Conservation (phyloP, 1,284 basidiomycete genomes). For the Pseudozyma thailandica region DNA sequence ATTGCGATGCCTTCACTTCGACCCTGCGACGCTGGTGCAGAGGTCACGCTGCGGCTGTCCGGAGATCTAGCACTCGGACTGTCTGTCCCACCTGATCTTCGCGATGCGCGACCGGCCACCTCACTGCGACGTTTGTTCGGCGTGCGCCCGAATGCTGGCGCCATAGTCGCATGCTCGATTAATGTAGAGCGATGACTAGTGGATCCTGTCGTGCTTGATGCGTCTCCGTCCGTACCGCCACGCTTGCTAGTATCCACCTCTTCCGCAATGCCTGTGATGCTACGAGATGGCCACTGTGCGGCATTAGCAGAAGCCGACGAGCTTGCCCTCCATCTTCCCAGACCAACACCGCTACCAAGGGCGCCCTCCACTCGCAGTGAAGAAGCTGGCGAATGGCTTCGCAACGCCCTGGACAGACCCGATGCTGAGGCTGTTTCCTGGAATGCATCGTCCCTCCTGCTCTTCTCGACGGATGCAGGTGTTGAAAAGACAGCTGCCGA, state of each 20-base stretch:
- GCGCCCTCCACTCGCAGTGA: conserved; percentile 18
- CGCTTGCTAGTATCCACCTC: conserved; percentile 13
- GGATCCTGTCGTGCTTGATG: conserved; percentile 30
- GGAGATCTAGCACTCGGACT: conserved; percentile 13
- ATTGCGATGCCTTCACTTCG: conserved; percentile 40
- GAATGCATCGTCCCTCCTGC: not conserved
- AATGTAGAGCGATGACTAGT: conserved; percentile 39
- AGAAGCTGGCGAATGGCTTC: conserved; percentile 33
- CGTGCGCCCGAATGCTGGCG: conserved; percentile 40
- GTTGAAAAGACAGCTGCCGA: conserved; percentile 8
- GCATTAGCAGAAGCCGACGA: conserved; percentile 30
- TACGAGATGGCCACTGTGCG: conserved; percentile 30
- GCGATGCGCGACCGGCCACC: conserved; percentile 9
- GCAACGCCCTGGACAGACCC: conserved; percentile 44
- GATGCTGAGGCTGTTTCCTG: conserved; percentile 24
- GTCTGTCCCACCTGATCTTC: conserved; percentile 15
- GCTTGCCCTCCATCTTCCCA: conserved; percentile 25
- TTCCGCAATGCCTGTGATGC: conserved; percentile 32
- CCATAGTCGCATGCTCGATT: conserved; percentile 44
- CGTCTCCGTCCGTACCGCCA: conserved; percentile 20
- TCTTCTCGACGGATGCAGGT: conserved; percentile 7
- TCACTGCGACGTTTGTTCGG: conserved; percentile 31
- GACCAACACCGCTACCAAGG: conserved; percentile 4
- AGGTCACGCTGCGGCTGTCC: conserved; percentile 22
- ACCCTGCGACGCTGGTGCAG: conserved; percentile 45